Evolutionary conservation across 257 asterid species (phyloP), one percentile per base, ranked within the genome.

Genomic region (Plantago elongata): DNA sequence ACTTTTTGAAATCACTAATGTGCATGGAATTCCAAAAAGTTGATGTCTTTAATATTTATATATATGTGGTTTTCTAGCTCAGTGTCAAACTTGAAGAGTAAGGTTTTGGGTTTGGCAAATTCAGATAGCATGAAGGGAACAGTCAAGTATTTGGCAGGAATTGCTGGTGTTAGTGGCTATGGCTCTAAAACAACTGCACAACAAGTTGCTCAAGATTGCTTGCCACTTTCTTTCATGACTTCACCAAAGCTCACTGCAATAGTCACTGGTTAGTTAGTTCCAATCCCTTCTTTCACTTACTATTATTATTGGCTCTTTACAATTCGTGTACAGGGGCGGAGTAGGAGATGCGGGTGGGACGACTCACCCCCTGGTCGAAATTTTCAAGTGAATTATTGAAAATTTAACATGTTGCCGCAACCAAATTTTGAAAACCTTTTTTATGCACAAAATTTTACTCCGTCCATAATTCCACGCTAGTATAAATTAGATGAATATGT

Each of bases 101-200:
- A 78, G 79, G 76, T 78, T 43, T 38, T 70, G n/a, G 72, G 71
- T 29, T 57, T 68, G 27, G 27, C 27, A 22, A 22, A 22, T 63
- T 71, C 51, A 34, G 61, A 64, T 3, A 55, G 66, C 3, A 85
- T 87, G 95, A 90, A 83, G 80, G 83, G 82, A 13, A 81, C 94
- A 0, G 54, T 90, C 29, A 84, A 87, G 68, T 90, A 90, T 78
- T 74, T 90, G 64, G 87, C 90, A 5, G 97, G 97, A 13, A 67
- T 83, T 74, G 76, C 88, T 3, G 97, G 97, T 44, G 92, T 89
- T 0, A 89, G 88, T 67, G 97, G 97, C 49, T 84, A 76, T 69
- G 89, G 97, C 30, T 89, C 97, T 5, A 84, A 75, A 70, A 78
- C 97, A 9, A 83, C 90, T 11, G 95, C 95, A 13, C 78, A 78